Base-by-base conservation (phyloP, 306 rosid genomes). In the Dalbergia cochinchinensis region DNA sequence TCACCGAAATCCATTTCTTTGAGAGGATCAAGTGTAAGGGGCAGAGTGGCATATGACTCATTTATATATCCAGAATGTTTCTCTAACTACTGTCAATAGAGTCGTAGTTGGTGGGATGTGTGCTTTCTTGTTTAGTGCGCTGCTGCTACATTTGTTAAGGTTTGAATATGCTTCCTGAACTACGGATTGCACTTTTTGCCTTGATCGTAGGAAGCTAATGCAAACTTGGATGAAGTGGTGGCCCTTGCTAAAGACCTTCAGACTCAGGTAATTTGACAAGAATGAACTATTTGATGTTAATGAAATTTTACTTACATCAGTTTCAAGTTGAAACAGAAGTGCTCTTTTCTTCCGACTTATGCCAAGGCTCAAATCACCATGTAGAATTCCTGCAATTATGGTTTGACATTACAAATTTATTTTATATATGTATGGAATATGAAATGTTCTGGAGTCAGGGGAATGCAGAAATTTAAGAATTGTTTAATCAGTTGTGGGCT, bases 201-300 rank as follows among this genome's bases (percentile, higher is more conserved):
- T 50, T 69, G 67, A 37, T 76, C 65, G 26, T 83, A 94, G 99
- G 99, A 94, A 87, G 20, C 90, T 81, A 94, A 94, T 80, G 91
- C 90, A 69, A 94, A 92, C 89, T 89, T 94, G 89, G 99, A 94
- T 86, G 99, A 86, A 78, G 92, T 94, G 47, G 99, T 85, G 68
- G 96, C 94, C 69, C 94, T 92, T 81, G 97, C 99, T 59, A 86
- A 85, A 71, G 90, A 94, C 81, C 99, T 91, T 77, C 99, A 94
- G 83, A 89, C 82, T 48, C 82, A 94, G 99, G 97, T 92, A 87
- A 74, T 74, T 76, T 73, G 62, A 62, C 80, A 58, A 58, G 62
- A 41, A 59, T n/a, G 57, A 68, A 77, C 59, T 26, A 22, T 57
- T 65, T 16, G 19, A 57, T 71, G 58, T 64, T 60, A 14, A n/a